These are phyloP conservation scores for Xylariaceae sp. DNA, from an alignment of 2,329 filamentous ascomycete species.

Conservation along the genomic window DNA sequence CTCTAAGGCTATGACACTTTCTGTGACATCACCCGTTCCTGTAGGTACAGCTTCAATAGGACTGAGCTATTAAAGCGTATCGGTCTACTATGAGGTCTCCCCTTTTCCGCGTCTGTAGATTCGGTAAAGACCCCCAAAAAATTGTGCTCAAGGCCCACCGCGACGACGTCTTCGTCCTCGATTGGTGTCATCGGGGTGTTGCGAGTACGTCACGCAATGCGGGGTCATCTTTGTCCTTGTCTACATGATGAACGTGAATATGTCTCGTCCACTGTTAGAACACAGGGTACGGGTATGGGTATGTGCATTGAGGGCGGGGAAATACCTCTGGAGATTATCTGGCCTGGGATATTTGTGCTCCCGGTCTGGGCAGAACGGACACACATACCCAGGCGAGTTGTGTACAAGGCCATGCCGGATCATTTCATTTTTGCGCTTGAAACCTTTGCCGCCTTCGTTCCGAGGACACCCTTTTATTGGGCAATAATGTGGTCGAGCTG, in stretches of 20 bases:
- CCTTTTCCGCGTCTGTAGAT: no score
- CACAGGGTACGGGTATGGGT: conserved; percentile 6
- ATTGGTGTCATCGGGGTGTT: no score
- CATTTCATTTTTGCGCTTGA: conserved; percentile 78
- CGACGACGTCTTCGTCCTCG: no score
- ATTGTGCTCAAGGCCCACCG: no score
- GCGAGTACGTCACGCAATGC: conserved; percentile 82
- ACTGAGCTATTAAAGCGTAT: no score
- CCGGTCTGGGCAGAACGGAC: conserved; percentile 91
- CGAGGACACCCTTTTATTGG: conserved; percentile 66
- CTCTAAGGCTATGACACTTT: no score
- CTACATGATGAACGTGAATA: conserved; percentile 88
- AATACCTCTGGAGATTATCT: conserved; percentile 90
- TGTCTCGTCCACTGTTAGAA: conserved; percentile 63
- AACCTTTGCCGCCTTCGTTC: conserved; percentile 69
- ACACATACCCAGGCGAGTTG: conserved; percentile 92
- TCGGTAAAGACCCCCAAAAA: no score
- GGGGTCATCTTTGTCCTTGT: conserved; percentile 89
- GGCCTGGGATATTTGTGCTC: conserved; percentile 95
- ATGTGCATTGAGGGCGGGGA: neutral
- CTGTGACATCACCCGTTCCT: no score
- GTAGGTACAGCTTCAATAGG: no score
- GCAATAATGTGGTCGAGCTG: conserved; percentile 70
- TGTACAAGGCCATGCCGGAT: conserved; percentile 85
- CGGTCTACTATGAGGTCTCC: no score